phyloP scores from a whole-genome alignment of 148 eudicot genomes.

The Fagopyrum homotropicum region DNA sequence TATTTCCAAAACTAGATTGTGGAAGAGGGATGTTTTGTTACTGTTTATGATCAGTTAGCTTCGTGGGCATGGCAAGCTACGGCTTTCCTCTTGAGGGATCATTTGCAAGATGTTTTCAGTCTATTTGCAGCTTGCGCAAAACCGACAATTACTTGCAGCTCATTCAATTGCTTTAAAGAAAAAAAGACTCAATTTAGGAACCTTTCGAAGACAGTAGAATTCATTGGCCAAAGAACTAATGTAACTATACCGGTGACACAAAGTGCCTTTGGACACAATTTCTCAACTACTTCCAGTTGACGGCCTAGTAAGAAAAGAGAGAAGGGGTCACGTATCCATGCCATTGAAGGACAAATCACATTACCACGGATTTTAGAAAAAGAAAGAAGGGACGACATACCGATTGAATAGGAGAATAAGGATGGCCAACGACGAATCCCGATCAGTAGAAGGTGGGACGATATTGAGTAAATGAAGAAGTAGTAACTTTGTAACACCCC shows the following conservation, averaged over 20 bases:
- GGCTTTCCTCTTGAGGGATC: constrained; percentile 13
- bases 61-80: neutral
- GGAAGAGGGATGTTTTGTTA: constrained; percentile 11
- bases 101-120: constrained; percentile 53
- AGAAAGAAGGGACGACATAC: too few species aligned
- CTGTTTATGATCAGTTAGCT: neutral
- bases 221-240: neutral
- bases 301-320: too few species aligned
- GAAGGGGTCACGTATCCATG: too few species aligned
- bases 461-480: too few species aligned
- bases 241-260: constrained; percentile 47
- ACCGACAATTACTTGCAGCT: constrained; percentile 57
- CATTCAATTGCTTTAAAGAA: constrained; percentile 51
- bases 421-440: too few species aligned
- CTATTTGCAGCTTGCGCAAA: constrained; percentile 67
- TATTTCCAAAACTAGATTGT: neutral
- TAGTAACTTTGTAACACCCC: too few species aligned
- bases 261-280: constrained; percentile 55
- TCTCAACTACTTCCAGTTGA: too few species aligned
- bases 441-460: too few species aligned
- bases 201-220: neutral
- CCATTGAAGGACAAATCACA: too few species aligned
- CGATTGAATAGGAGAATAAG: too few species aligned
- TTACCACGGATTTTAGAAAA: too few species aligned
- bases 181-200: neutral